These are phyloP conservation scores for Rhizopogon rudus DNA, from an alignment of 768 basidiomycete genomes.

Conservation along the genomic window DNA sequence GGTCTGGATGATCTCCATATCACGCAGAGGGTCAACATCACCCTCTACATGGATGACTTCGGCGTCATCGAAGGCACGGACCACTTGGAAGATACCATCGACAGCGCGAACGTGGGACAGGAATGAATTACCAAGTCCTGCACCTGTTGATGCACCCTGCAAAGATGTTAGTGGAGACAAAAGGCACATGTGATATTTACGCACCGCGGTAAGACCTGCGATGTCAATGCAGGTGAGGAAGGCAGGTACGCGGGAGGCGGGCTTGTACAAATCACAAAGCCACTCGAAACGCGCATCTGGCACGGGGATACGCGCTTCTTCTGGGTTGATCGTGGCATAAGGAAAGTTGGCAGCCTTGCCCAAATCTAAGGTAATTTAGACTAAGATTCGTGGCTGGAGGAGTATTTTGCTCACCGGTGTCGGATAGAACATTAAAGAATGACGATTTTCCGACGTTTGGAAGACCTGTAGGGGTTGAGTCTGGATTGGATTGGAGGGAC, in stretches of 20 bases:
- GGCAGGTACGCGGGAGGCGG: conserved; percentile 81
- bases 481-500: neutral
- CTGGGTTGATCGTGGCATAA: conserved; percentile 90
- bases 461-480: conserved; percentile 47
- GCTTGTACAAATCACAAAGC: conserved; percentile 90
- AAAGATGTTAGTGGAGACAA: conserved; percentile 13
- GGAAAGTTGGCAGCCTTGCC: conserved; percentile 98
- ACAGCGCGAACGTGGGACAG: conserved; percentile 96
- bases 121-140: conserved; percentile 96
- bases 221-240: conserved; percentile 98
- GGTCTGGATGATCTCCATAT: conserved; percentile 96
- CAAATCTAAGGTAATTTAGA: conserved; percentile 48
- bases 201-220: conserved; percentile 90
- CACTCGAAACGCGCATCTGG: conserved; percentile 94
- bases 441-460: conserved; percentile 99
- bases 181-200: conserved; percentile 20
- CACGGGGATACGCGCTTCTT: conserved; percentile 94
- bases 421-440: conserved; percentile 96
- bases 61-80: conserved; percentile 98
- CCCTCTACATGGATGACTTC: conserved; percentile 99
- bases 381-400: neutral
- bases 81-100: conserved; percentile 98
- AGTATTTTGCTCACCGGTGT: conserved; percentile 58
- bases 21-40: conserved; percentile 91
- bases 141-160: conserved; percentile 94